Evolutionary conservation across 2,329 filamentous ascomycete species (phyloP).

Genomic region (Monilinia fructicola): DNA sequence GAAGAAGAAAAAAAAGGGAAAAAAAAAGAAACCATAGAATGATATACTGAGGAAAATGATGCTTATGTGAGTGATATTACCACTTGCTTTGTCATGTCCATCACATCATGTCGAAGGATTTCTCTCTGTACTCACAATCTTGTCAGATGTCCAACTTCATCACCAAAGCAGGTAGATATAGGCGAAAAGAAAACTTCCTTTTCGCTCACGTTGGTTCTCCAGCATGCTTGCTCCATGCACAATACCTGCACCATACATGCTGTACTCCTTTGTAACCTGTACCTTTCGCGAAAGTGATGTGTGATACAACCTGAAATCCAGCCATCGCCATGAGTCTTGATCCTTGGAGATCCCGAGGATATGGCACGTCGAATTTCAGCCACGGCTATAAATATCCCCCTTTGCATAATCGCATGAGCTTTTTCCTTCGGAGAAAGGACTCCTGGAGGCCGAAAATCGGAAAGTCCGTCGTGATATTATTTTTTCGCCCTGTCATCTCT

Average conservation of each 20-base stretch:
- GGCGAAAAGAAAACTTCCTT: slow-evolving; percentile 3
- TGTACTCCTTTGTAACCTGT: neutral
- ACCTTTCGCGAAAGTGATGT: neutral
- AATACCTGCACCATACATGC: neutral
- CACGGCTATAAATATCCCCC: neutral
- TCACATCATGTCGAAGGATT: neutral
- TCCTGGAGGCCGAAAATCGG: neutral
- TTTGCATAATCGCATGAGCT: neutral
- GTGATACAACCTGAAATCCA: neutral
- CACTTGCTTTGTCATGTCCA: neutral
- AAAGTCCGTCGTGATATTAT: neutral
- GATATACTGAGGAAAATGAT: neutral
- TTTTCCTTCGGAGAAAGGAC: neutral
- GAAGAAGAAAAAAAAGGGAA: neutral
- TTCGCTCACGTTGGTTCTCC: neutral
- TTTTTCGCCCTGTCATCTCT: neutral
- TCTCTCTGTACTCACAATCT: neutral
- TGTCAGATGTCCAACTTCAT: neutral
- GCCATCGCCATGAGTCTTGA: neutral
- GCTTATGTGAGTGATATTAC: slow-evolving; percentile 9
- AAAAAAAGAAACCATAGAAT: neutral
- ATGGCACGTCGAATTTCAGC: slow-evolving; percentile 5
- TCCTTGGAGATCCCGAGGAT: neutral
- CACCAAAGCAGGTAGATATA: slow-evolving; percentile 4
- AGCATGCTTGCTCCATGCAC: neutral